Evolutionary conservation across 352 stramenopile species (phyloP).

Genomic region (Globisporangium lucens): DNA sequence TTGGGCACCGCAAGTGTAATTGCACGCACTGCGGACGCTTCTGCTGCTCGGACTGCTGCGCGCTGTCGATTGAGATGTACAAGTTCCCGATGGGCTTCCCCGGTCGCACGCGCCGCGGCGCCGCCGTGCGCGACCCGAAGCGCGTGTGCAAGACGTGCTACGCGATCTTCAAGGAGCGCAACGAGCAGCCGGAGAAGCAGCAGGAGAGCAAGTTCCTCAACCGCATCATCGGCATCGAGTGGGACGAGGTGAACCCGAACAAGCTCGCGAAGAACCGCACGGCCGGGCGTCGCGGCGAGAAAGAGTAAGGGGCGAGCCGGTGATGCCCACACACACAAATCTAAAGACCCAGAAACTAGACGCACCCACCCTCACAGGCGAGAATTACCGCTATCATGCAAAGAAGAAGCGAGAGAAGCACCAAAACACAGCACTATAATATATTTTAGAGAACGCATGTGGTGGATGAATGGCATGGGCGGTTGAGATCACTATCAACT

Average conservation of each 20-base stretch:
- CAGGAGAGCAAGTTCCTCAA: conserved; percentile 67
- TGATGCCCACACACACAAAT: background rate
- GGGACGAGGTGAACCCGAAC: conserved; percentile 88
- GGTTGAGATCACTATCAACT: background rate
- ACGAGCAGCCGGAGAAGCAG: conserved; percentile 57
- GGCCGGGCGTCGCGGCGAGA: conserved; percentile 61
- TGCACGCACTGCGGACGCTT: conserved; percentile 83
- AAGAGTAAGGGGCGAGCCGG: conserved; percentile 24
- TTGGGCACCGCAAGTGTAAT: conserved; percentile 82
- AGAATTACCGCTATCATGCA: background rate
- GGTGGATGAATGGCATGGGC: background rate
- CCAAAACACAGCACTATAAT: background rate
- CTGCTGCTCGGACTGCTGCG: conserved; percentile 69
- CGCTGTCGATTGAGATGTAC: conserved; percentile 64
- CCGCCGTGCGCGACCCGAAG: conserved; percentile 61
- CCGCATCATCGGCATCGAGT: conserved; percentile 83
- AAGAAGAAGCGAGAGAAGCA: background rate
- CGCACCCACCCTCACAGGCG: background rate
- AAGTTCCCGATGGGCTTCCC: conserved; percentile 86
- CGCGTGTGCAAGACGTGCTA: conserved; percentile 87
- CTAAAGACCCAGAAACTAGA: conserved; percentile 1
- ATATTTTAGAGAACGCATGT: background rate
- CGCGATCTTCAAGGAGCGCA: conserved; percentile 82
- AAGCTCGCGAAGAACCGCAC: conserved; percentile 53
- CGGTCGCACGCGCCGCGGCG: conserved; percentile 62